Conservation (phyloP, 192 early-diverging fungal species). For the Backusella liffmaniae region DNA sequence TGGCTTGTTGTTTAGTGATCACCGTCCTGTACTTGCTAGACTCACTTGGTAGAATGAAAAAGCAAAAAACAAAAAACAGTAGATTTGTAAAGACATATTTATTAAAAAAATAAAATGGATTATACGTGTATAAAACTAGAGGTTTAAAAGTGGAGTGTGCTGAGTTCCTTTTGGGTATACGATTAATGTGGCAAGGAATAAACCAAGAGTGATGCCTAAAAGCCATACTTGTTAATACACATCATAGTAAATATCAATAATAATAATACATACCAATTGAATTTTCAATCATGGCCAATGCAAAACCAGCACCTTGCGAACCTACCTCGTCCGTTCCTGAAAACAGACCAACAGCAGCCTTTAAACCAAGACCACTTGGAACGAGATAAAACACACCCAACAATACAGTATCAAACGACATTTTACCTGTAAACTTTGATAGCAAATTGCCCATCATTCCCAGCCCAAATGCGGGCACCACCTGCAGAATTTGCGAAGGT, state of each 20-base stretch:
- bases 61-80: background rate
- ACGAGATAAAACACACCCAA: conserved; percentile 59
- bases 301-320: conserved; percentile 43
- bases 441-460: conserved; percentile 77
- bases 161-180: conserved; percentile 51
- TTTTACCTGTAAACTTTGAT: conserved; percentile 64
- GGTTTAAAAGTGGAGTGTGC: conserved; percentile 42
- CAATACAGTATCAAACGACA: conserved; percentile 81
- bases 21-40: conserved; percentile 37
- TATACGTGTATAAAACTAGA: background rate
- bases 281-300: conserved; percentile 44
- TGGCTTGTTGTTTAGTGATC: conserved; percentile 37
- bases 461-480: conserved; percentile 73
- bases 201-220: conserved; percentile 54
- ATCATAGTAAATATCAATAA: background rate
- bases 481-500: conserved; percentile 57
- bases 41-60: conserved; percentile 21
- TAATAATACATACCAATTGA: conserved; percentile 17
- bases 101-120: background rate
- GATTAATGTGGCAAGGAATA: conserved; percentile 66
- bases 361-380: conserved; percentile 28
- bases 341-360: conserved; percentile 29
- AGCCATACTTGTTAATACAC: background rate
- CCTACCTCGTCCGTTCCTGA: background rate
- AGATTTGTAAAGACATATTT: background rate